Evolutionary conservation across 441 rosid species (phyloP), one percentile per base, ranked within the genome.

Genomic region (Euphorbia celastroides): DNA sequence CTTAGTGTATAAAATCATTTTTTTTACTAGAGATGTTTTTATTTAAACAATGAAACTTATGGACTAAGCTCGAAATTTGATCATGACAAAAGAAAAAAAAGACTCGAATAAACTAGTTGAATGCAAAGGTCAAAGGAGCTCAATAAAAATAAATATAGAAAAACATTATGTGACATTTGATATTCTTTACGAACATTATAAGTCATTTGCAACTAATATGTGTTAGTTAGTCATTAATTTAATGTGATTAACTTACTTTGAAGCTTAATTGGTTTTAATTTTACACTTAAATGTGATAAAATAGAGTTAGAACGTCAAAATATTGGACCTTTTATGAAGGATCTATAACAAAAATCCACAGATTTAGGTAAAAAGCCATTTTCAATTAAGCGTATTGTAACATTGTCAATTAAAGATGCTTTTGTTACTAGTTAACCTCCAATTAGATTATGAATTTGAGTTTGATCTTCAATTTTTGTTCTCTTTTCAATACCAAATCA

Each of bases 281-380:
- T 32, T 19, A 0, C 13, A 38, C 27, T 51, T 16, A 26, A n/a
- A 54, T 60, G 65, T 31, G 69, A 62, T 48, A 1, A 58, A 48
- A 20, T 20, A 46, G 22, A 16, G 3, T 48, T 38, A 10, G 20
- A 59, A 31, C 27, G 50, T 68, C 60, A 46, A 59, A 48, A 48
- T 22, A 32, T 57, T 62, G 64, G 56, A 30, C 63, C 64, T 44
- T 26, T 65, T 32, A 44, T 63, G 20, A 57, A 17, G 61, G 57
- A 23, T 2, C 10, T 23, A 16, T 17, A 26, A 19, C 48, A 48
- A 58, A 71, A 58, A 54, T 48, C 7, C 6, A 19, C 20, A 27
- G 30, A 32, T 59, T 65, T 59, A 65, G 70, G 74, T 65, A 51
- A 58, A 51, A 64, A 0, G 60, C 42, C 70, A 71, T 71, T 71